phyloP scores from a whole-genome alignment of 768 basidiomycete genomes.

The Tricholoma furcatifolium region DNA sequence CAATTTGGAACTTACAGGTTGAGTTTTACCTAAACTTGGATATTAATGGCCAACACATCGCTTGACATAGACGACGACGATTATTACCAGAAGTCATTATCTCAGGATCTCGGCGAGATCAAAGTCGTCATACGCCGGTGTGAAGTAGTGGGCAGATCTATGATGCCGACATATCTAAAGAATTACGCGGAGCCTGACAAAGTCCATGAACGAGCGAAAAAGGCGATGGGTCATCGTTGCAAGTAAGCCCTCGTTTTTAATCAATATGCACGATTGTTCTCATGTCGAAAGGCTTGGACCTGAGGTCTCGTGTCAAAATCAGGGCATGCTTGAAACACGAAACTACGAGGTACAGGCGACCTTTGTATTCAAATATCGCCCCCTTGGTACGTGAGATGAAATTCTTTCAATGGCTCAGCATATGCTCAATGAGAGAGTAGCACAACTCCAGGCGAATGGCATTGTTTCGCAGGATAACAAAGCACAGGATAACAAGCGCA shows the following conservation, averaged over 20 bases:
- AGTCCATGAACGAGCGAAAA: slow-evolving; percentile 20
- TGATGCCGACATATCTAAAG: background rate
- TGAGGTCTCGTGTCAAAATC: background rate
- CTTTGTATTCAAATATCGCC: slow-evolving; percentile 18
- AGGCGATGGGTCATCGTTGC: slow-evolving; percentile 12
- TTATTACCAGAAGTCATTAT: slow-evolving; percentile 7
- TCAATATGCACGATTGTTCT: background rate
- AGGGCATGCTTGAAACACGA: background rate
- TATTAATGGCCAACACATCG: no score
- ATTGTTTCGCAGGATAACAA: slow-evolving; percentile 8
- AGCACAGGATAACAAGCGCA: background rate
- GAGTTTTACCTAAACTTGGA: background rate
- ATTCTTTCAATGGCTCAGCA: background rate
- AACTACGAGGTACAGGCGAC: background rate
- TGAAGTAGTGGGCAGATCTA: background rate
- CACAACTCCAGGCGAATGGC: slow-evolving; percentile 14
- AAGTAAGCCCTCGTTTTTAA: slow-evolving; percentile 7
- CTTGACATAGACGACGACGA: slow-evolving; percentile 19
- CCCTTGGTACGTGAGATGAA: slow-evolving; percentile 9
- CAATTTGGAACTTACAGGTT: slow-evolving; percentile 19
- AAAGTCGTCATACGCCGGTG: slow-evolving; percentile 10
- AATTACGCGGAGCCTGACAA: slow-evolving; percentile 3
- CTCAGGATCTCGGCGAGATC: slow-evolving; percentile 13
- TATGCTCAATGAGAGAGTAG: background rate
- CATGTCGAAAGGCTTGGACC: slow-evolving; percentile 10